Percentiles rank a stretch among this genome's conserved stretches.
Evolutionary conservation across 2,329 filamentous ascomycete species (phyloP).

Genomic region (Mycosphaerella sp.): DNA sequence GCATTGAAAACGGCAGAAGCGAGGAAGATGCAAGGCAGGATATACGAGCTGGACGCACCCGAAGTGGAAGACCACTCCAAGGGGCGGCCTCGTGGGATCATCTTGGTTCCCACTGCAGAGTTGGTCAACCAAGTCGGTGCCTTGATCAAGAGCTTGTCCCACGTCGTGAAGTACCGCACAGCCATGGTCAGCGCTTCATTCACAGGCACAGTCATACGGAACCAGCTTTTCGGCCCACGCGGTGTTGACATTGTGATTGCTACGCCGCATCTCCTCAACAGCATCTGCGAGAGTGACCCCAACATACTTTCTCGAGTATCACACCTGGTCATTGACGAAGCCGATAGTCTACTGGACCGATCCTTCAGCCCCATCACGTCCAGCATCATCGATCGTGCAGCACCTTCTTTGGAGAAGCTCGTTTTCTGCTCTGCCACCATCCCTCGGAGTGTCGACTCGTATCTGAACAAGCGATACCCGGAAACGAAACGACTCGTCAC

Average conservation of each 20-base stretch:
- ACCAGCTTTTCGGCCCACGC: constrained; percentile 68
- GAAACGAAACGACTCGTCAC: constrained; percentile 81
- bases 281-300: constrained; percentile 82
- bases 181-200: constrained; percentile 74
- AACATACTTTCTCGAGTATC: constrained; percentile 87
- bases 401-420: constrained; percentile 76
- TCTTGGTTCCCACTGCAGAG: constrained; percentile 88
- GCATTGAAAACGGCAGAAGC: constrained; percentile 22
- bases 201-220: constrained; percentile 71
- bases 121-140: constrained; percentile 79
- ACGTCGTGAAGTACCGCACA: constrained; percentile 79
- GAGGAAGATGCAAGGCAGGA: constrained; percentile 41
- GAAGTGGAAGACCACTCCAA: constrained; percentile 59
- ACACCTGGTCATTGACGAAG: constrained; percentile 88
- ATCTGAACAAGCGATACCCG: constrained; percentile 74
- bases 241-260: constrained; percentile 82
- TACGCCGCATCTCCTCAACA: constrained; percentile 82
- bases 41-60: constrained; percentile 51
- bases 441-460: constrained; percentile 78
- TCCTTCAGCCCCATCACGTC: constrained; percentile 82
- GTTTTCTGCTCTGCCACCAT: constrained; percentile 96
- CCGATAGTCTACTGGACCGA: constrained; percentile 89
- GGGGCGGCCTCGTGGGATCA: constrained; percentile 72
- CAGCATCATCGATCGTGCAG: constrained; percentile 71
- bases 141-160: constrained; percentile 74